Evolutionary conservation across 495 filamentous ascomycete genomes (phyloP).

Genomic region (Hypoxylon lienhwacheense): DNA sequence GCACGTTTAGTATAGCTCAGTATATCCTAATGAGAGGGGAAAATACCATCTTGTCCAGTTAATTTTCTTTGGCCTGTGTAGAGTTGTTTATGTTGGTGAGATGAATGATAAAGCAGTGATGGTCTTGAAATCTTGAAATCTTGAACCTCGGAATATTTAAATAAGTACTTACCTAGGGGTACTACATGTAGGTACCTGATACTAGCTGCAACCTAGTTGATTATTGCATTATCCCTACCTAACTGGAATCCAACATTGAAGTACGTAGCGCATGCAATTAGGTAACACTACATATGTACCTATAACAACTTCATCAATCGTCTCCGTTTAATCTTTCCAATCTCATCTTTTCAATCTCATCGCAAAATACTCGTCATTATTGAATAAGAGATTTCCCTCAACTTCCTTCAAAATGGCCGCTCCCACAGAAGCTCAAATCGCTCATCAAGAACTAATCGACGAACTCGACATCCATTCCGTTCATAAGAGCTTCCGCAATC

Average conservation of each 20-base stretch:
- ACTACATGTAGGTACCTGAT: neutral
- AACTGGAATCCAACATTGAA: too few relatives aligned
- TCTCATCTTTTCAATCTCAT: neutral
- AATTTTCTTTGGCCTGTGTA: neutral
- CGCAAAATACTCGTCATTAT: too few relatives aligned
- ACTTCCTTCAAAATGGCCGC: conserved; percentile 36
- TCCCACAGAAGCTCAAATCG: conserved; percentile 47
- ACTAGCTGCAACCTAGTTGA: too few relatives aligned
- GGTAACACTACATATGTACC: neutral
- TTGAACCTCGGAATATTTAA: neutral
- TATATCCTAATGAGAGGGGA: neutral
- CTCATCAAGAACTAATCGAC: conserved; percentile 68
- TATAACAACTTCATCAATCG: too few relatives aligned
- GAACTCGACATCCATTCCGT: conserved; percentile 81
- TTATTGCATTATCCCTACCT: too few relatives aligned
- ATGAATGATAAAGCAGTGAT: too few relatives aligned
- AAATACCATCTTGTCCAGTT: conserved; percentile 31
- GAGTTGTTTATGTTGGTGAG: neutral
- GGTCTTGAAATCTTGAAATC: too few relatives aligned
- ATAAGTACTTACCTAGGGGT: neutral
- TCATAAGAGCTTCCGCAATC: conserved; percentile 83
- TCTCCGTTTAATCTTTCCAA: neutral
- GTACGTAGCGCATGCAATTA: too few relatives aligned
- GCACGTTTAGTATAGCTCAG: conserved; percentile 7
- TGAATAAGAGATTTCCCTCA: too few relatives aligned